Evolutionary conservation across 768 basidiomycete species (phyloP).

Genomic region (Phylloporus sp.): DNA sequence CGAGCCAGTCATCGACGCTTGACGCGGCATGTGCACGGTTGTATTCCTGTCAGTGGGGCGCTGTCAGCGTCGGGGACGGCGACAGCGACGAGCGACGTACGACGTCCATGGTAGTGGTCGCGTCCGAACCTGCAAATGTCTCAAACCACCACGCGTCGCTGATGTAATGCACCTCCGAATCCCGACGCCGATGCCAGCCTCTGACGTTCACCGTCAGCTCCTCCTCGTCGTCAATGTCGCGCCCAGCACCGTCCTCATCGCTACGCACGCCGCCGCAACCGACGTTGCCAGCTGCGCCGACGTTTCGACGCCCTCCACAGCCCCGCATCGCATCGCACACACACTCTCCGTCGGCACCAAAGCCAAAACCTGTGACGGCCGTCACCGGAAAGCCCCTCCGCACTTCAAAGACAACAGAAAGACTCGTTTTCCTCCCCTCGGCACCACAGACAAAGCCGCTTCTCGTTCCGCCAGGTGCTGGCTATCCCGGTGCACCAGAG

Average conservation of each 20-base stretch:
- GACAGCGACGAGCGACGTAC: constrained; percentile 17
- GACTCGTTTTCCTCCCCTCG: constrained; percentile 85
- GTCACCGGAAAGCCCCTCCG: constrained; percentile 54
- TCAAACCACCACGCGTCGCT: not conserved
- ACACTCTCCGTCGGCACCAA: constrained; percentile 12
- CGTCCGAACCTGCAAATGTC: not conserved
- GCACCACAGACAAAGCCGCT: constrained; percentile 84
- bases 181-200: not conserved
- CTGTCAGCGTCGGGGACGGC: not conserved
- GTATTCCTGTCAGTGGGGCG: constrained; percentile 14
- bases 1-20: constrained; percentile 23
- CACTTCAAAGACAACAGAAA: constrained; percentile 88
- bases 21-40: constrained; percentile 2
- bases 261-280: constrained; percentile 19
- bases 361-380: constrained; percentile 15
- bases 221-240: constrained; percentile 8
- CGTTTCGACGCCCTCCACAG: constrained; percentile 22
- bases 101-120: constrained; percentile 24
- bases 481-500: constrained; percentile 28
- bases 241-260: not conserved
- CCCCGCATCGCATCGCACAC: constrained; percentile 17
- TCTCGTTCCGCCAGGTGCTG: constrained; percentile 15
- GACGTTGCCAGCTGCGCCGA: constrained; percentile 19
- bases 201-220: too few species aligned
- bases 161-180: constrained; percentile 2